Percentiles rank a stretch among this genome's conserved stretches.
Evolutionary conservation across 345 rosid genomes (phyloP).

Genomic region (Noccaea caerulescens): DNA sequence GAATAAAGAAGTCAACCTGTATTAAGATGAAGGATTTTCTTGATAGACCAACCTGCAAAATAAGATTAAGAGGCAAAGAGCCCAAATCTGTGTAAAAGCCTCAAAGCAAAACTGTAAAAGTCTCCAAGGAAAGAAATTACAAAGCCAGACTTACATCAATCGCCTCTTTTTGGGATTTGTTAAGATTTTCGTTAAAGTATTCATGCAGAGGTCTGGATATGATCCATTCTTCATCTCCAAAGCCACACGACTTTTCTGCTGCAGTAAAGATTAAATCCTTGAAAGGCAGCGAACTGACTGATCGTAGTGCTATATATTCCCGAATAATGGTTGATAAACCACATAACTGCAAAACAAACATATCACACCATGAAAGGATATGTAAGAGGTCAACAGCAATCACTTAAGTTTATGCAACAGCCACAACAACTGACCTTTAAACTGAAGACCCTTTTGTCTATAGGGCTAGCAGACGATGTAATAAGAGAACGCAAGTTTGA

Average conservation of each 20-base stretch:
- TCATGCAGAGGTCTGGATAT: constrained; percentile 72
- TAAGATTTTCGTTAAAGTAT: constrained; percentile 64
- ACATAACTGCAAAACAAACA: constrained; percentile 66
- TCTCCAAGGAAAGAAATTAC: background rate
- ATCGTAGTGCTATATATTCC: constrained; percentile 81
- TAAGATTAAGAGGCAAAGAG: constrained; percentile 12
- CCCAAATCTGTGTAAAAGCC: constrained; percentile 22
- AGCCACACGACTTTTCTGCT: constrained; percentile 53
- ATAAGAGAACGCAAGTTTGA: constrained; percentile 59
- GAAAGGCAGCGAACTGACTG: constrained; percentile 83
- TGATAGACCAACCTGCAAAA: constrained; percentile 84
- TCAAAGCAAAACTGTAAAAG: constrained; percentile 8
- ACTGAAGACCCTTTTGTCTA: constrained; percentile 62
- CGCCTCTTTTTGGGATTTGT: constrained; percentile 86
- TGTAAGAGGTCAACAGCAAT: background rate
- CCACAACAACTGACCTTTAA: constrained; percentile 61
- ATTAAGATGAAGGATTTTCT: constrained; percentile 81
- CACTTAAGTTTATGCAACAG: constrained; percentile 11
- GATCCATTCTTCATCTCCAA: constrained; percentile 74
- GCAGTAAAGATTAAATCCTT: constrained; percentile 81
- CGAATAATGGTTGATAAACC: constrained; percentile 89
- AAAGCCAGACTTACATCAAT: constrained; percentile 64
- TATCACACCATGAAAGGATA: constrained; percentile 17
- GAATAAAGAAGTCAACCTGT: constrained; percentile 64
- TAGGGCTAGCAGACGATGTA: constrained; percentile 55